phyloP scores from a whole-genome alignment of 2,329 filamentous ascomycete species.

The Pseudogymnoascus sp. region DNA sequence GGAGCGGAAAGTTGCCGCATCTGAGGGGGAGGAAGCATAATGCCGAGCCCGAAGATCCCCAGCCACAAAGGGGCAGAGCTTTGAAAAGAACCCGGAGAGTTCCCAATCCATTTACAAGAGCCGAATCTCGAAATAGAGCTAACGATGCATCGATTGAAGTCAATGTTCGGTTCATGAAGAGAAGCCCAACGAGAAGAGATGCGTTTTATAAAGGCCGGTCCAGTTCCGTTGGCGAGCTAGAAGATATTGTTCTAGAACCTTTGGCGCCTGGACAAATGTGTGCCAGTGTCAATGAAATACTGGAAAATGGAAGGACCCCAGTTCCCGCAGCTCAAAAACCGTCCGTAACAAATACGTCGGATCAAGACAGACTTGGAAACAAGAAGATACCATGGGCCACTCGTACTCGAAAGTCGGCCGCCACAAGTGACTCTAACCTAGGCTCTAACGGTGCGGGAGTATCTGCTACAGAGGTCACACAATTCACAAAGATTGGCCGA shows the following conservation, averaged over 20 bases:
- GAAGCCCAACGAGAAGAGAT: constrained; percentile 19
- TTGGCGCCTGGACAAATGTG: constrained; percentile 20
- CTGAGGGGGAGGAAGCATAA: neutral
- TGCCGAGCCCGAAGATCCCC: neutral
- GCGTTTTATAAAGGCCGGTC: constrained; percentile 3
- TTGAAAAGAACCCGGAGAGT: constrained; percentile 18
- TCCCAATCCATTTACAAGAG: constrained; percentile 22
- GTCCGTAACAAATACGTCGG: neutral
- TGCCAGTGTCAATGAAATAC: constrained; percentile 16
- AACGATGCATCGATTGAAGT: constrained; percentile 22
- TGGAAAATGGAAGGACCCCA: neutral
- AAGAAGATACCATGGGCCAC: neutral
- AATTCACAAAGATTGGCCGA: neutral
- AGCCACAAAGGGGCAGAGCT: constrained; percentile 20
- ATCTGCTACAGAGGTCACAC: neutral
- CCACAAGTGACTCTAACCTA: neutral
- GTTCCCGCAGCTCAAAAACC: neutral
- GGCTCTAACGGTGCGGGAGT: neutral
- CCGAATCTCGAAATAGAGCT: constrained; percentile 21
- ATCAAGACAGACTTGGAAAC: neutral
- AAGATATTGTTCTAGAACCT: constrained; percentile 27
- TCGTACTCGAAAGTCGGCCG: neutral
- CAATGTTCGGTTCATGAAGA: constrained; percentile 21
- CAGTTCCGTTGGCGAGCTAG: constrained; percentile 15
- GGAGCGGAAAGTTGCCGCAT: neutral